phyloP scores from a whole-genome alignment of 2,329 filamentous ascomycete genomes.

The Diaporthe citriasiana region DNA sequence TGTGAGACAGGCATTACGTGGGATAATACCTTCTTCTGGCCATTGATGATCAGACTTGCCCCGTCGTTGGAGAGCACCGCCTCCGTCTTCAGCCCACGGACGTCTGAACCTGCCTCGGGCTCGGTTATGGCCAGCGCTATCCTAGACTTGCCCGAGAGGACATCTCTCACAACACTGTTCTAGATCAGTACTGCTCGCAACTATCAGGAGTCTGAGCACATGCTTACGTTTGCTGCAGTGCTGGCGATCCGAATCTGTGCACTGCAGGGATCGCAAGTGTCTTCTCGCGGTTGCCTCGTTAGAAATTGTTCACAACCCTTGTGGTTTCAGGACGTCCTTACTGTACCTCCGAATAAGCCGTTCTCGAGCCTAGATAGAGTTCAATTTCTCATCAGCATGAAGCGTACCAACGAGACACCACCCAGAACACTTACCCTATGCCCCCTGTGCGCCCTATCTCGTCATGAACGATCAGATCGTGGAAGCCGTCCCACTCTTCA shows the following conservation, averaged over 20 bases:
- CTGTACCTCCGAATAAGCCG: conserved; percentile 38
- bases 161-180: conserved; percentile 48
- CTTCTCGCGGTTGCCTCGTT: conserved; percentile 4
- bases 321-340: not conserved
- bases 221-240: conserved; percentile 46
- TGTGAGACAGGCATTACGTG: not conserved
- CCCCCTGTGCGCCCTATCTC: conserved; percentile 50
- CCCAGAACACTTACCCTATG: conserved; percentile 43
- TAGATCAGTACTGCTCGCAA: conserved; percentile 43
- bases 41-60: conserved; percentile 68
- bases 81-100: conserved; percentile 42
- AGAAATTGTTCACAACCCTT: not conserved
- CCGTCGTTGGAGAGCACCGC: conserved; percentile 41
- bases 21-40: conserved; percentile 63
- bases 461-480: conserved; percentile 54
- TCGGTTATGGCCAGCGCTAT: conserved; percentile 45
- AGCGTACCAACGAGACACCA: too few species aligned
- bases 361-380: conserved; percentile 46
- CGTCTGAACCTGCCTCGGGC: conserved; percentile 45
- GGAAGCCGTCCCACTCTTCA: conserved; percentile 55
- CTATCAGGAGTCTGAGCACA: conserved; percentile 42
- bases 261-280: conserved; percentile 43
- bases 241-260: conserved; percentile 47
- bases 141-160: conserved; percentile 55
- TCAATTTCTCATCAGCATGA: conserved; percentile 8